Conservation (phyloP, 495 filamentous ascomycete genomes). For the Penicillium paxilli region DNA sequence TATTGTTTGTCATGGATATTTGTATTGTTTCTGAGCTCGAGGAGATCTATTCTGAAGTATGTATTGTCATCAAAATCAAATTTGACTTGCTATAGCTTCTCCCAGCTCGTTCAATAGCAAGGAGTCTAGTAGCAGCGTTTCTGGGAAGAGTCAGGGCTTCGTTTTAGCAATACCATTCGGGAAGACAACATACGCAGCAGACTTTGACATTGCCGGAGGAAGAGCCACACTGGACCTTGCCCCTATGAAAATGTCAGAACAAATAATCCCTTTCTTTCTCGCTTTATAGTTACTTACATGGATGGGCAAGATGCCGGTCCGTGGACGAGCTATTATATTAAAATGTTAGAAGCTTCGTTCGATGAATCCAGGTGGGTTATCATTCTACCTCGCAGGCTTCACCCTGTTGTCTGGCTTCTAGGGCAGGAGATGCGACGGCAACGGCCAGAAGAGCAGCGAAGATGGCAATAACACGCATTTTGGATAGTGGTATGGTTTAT, state of each 20-base stretch:
- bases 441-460: not conserved
- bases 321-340: not conserved
- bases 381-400: not conserved
- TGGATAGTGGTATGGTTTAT: not conserved
- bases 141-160: not conserved
- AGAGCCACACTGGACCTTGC: not conserved
- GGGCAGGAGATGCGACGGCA: not conserved
- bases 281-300: not conserved
- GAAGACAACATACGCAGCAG: not conserved
- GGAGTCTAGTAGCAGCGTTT: not conserved
- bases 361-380: not conserved
- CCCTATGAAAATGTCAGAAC: not conserved
- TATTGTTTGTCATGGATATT: too few relatives aligned
- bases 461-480: not conserved
- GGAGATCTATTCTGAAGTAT: too few relatives aligned
- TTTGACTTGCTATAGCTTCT: too few relatives aligned
- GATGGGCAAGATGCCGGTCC: not conserved
- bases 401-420: not conserved
- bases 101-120: too few relatives aligned
- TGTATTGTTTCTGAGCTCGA: too few relatives aligned
- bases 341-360: not conserved
- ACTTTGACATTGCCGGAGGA: not conserved
- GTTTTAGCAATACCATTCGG: not conserved
- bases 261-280: too few relatives aligned
- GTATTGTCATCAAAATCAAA: too few relatives aligned